Evolutionary conservation across 371 early-diverging fungal species (phyloP).

Genomic region (Lichtheimia corymbifera): DNA sequence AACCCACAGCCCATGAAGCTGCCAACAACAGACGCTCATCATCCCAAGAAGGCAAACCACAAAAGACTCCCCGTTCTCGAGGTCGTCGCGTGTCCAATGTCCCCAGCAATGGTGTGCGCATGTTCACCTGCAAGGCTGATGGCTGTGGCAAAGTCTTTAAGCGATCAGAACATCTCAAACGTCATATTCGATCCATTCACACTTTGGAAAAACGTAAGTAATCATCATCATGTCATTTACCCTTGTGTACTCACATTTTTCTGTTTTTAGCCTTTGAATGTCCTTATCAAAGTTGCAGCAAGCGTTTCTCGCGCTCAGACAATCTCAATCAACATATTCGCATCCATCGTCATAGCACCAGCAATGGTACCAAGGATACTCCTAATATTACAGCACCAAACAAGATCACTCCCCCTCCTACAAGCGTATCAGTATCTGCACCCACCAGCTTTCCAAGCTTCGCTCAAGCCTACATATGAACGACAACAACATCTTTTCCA

Average conservation of each 20-base stretch:
- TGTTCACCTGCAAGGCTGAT: constrained; percentile 53
- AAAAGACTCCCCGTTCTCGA: constrained; percentile 34
- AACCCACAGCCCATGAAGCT: not conserved
- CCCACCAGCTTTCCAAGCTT: constrained; percentile 19
- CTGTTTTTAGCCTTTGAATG: constrained; percentile 57
- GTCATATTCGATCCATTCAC: constrained; percentile 68
- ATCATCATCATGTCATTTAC: not conserved
- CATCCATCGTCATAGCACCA: constrained; percentile 57
- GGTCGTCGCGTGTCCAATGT: constrained; percentile 61
- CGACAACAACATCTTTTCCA: not conserved
- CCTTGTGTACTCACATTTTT: not conserved
- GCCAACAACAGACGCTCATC: not conserved
- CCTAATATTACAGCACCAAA: not conserved
- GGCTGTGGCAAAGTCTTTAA: constrained; percentile 68
- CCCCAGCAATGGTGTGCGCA: constrained; percentile 41
- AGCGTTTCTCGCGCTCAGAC: constrained; percentile 83
- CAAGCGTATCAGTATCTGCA: constrained; percentile 5
- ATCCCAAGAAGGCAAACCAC: not conserved
- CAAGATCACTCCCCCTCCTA: not conserved
- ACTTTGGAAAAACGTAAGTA: constrained; percentile 66
- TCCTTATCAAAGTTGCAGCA: constrained; percentile 72
- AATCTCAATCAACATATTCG: constrained; percentile 78
- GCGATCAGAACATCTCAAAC: constrained; percentile 65
- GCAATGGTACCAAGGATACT: constrained; percentile 15
- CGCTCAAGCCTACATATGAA: constrained; percentile 35